These are phyloP conservation scores for Rhizopogon rudus DNA, from an alignment of 768 basidiomycete genomes.

Conservation along the genomic window DNA sequence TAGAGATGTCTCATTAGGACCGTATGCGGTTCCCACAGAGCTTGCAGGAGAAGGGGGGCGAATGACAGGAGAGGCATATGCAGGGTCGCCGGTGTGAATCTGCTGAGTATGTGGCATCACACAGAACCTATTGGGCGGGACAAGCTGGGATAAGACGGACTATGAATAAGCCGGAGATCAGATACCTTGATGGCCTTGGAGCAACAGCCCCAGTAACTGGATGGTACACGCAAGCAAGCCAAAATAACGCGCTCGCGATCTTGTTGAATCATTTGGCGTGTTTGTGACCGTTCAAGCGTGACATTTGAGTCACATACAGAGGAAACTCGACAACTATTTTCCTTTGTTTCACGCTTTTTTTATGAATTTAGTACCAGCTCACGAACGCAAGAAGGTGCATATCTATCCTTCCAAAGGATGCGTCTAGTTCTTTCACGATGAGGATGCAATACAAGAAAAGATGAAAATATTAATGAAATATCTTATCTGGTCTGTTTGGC, in stretches of 20 bases:
- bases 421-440: neutral
- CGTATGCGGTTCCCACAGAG: constrained; percentile 44
- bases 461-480: neutral
- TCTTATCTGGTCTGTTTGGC: constrained; percentile 17
- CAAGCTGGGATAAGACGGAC: neutral
- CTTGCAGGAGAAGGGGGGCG: constrained; percentile 43
- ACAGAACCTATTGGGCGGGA: constrained; percentile 10
- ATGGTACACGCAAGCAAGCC: constrained; percentile 1
- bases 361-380: neutral
- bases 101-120: constrained; percentile 25
- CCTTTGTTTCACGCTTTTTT: neutral
- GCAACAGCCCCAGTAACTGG: neutral
- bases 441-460: neutral
- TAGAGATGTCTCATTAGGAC: constrained; percentile 38
- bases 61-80: constrained; percentile 41
- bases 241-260: constrained; percentile 26
- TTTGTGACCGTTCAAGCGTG: constrained; percentile 16
- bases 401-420: no score
- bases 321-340: neutral
- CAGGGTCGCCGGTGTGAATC: constrained; percentile 30
- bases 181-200: neutral
- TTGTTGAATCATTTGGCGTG: constrained; percentile 20
- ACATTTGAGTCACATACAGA: neutral
- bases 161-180: neutral
- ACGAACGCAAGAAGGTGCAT: neutral